A percentile compares a stretch with the other conserved stretches of the same genome.
Evolutionary conservation across 2,329 filamentous ascomycete genomes (phyloP).

Genomic region (Cladophialophora chaetospira): DNA sequence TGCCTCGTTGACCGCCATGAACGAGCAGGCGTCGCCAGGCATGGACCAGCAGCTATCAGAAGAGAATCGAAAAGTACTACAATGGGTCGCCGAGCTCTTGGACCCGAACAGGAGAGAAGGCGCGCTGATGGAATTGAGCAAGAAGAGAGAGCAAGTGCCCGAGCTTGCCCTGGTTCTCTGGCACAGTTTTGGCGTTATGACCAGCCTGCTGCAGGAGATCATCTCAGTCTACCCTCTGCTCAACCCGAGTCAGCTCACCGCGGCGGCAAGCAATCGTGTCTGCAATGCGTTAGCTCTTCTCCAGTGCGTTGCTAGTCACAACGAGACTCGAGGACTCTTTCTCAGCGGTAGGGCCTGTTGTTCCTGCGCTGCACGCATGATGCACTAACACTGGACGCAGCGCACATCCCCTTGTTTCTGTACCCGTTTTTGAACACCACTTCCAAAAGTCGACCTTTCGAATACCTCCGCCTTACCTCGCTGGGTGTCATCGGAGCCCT

Average conservation of each 20-base stretch:
- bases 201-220: conserved; percentile 93
- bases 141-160: conserved; percentile 97
- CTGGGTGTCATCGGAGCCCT: conserved; percentile 94
- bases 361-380: not conserved
- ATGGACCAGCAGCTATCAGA: conserved; percentile 74
- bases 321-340: conserved; percentile 91
- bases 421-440: conserved; percentile 99
- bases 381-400: conserved; percentile 52
- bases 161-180: conserved; percentile 94
- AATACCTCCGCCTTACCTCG: conserved; percentile 93
- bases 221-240: conserved; percentile 97
- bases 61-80: conserved; percentile 89
- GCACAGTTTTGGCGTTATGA: conserved; percentile 99
- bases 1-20: conserved; percentile 27
- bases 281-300: conserved; percentile 95
- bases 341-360: conserved; percentile 68
- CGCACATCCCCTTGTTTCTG: conserved; percentile 94
- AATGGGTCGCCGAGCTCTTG: conserved; percentile 88
- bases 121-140: conserved; percentile 91
- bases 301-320: conserved; percentile 96
- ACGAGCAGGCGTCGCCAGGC: conserved; percentile 34
- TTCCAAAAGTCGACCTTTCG: conserved; percentile 95
- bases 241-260: conserved; percentile 94
- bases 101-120: conserved; percentile 85
- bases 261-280: conserved; percentile 94